These are phyloP conservation scores for Kodamaea arcana DNA, from an alignment of 1,139 yeast species.

Conservation along the genomic window DNA sequence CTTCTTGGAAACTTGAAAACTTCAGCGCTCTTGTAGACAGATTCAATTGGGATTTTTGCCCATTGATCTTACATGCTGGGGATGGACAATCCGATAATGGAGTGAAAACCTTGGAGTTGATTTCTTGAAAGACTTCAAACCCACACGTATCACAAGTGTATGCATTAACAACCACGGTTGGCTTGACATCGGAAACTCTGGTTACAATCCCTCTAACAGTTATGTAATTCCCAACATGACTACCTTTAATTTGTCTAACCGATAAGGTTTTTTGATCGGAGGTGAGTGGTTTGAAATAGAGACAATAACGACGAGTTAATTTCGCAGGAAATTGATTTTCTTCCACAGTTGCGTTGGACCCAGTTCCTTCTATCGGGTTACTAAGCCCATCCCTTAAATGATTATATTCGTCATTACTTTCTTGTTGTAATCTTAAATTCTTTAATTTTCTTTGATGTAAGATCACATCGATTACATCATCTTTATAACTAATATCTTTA, in stretches of 20 bases:
- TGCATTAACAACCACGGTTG: conserved; percentile 85
- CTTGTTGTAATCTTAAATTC: conserved; percentile 69
- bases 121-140: conserved; percentile 93
- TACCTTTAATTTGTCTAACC: conserved; percentile 86
- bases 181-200: conserved; percentile 94
- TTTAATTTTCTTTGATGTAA: conserved; percentile 83
- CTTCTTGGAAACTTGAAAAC: conserved; percentile 92
- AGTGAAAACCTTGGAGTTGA: conserved; percentile 74
- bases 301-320: conserved; percentile 77
- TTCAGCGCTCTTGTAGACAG: conserved; percentile 96
- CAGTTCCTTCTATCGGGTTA: conserved; percentile 4
- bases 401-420: conserved; percentile 51
- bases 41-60: conserved; percentile 82
- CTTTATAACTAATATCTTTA: conserved; percentile 70
- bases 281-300: conserved; percentile 81
- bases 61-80: conserved; percentile 70
- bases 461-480: conserved; percentile 90
- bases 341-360: conserved; percentile 9
- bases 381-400: conserved; percentile 35
- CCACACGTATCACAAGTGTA: conserved; percentile 98
- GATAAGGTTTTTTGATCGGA: conserved; percentile 60
- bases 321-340: conserved; percentile 73
- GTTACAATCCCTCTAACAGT: conserved; percentile 94
- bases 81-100: conserved; percentile 88
- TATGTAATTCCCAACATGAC: conserved; percentile 77